These are phyloP conservation scores for Gryganskiella cystojenkinii DNA, from an alignment of 192 early-diverging fungal genomes.

Conservation along the genomic window DNA sequence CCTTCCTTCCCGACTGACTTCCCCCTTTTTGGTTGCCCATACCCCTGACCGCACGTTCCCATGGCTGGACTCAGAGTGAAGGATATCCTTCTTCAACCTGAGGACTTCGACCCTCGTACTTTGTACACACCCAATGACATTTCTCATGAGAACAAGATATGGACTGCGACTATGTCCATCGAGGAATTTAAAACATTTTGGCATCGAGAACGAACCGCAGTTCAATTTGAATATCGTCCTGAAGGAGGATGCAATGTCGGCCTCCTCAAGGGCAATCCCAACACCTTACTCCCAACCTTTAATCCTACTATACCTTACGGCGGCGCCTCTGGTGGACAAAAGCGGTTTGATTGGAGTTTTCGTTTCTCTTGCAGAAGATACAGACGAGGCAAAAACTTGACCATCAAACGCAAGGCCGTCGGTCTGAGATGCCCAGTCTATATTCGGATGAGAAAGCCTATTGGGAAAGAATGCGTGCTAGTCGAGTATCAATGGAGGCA, in stretches of 20 bases:
- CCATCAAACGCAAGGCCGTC: background rate
- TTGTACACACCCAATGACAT: too few species aligned
- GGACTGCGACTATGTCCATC: too few species aligned
- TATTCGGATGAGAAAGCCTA: background rate
- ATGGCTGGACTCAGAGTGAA: too few species aligned
- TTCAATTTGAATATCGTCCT: slow-evolving; percentile 6
- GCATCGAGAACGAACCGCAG: background rate
- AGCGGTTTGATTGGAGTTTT: background rate
- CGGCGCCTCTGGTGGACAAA: background rate
- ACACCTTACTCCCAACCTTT: background rate
- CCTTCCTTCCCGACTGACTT: too few species aligned
- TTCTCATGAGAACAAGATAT: too few species aligned
- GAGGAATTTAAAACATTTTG: background rate
- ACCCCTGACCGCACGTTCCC: too few species aligned
- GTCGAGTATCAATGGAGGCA: background rate
- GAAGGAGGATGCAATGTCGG: background rate
- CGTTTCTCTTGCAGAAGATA: background rate
- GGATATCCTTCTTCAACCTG: too few species aligned
- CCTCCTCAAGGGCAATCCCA: background rate
- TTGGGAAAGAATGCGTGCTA: background rate
- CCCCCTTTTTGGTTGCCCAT: too few species aligned
- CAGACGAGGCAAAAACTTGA: background rate
- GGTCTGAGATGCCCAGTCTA: background rate
- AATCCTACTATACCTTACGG: background rate
- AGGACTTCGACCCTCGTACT: too few species aligned